Evolutionary conservation across 306 rosid species (phyloP).

Genomic region (Sophora flavescens): DNA sequence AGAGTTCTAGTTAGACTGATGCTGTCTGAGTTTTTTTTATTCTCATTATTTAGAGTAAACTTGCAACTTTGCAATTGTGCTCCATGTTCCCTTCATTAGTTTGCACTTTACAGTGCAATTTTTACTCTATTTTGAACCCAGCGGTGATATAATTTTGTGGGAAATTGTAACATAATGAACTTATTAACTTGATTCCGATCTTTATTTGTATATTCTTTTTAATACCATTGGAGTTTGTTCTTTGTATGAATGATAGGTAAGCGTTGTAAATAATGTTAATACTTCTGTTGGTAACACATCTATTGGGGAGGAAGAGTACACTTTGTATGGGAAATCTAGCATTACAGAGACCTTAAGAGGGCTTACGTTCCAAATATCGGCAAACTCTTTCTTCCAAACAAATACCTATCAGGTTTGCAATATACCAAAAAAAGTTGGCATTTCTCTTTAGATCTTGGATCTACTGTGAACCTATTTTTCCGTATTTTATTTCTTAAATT

Average conservation of each 20-base stretch:
- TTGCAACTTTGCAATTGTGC: neutral
- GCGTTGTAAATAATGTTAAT: constrained; percentile 83
- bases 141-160: neutral
- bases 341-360: constrained; percentile 90
- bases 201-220: neutral
- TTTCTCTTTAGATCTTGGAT: constrained; percentile 8
- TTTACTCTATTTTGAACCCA: constrained; percentile 34
- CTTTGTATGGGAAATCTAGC: constrained; percentile 81
- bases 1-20: too few species aligned
- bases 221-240: neutral
- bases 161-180: constrained; percentile 20
- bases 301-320: constrained; percentile 90
- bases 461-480: constrained; percentile 18
- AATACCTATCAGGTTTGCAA: constrained; percentile 82
- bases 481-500: constrained; percentile 36
- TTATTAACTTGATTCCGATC: constrained; percentile 32
- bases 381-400: constrained; percentile 97
- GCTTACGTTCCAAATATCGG: constrained; percentile 93
- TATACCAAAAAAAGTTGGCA: constrained; percentile 28
- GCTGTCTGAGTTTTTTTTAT: too few species aligned
- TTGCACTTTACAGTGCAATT: constrained; percentile 29
- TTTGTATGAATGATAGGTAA: constrained; percentile 65
- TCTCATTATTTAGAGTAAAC: neutral
- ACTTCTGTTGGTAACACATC: constrained; percentile 95
- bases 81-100: constrained; percentile 8